Percentiles rank a stretch among this genome's conserved stretches.
Evolutionary conservation across 345 rosid species (phyloP).

Genomic region (Draba incana): DNA sequence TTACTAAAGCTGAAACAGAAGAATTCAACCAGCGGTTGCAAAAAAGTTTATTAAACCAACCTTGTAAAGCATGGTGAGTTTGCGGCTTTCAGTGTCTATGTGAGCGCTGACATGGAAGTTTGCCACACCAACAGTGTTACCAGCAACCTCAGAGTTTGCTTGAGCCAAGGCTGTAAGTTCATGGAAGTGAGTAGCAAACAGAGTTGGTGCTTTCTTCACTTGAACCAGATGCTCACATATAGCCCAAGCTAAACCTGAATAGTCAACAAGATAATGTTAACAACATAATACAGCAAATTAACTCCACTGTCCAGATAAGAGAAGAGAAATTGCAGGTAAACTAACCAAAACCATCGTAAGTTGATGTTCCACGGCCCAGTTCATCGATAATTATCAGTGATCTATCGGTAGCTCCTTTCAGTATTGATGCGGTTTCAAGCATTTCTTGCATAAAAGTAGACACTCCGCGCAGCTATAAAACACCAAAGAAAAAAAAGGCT

Average conservation of each 20-base stretch:
- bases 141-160: slow-evolving; percentile 49
- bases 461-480: slow-evolving; percentile 79
- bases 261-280: slow-evolving; percentile 21
- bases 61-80: slow-evolving; percentile 98
- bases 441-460: slow-evolving; percentile 99
- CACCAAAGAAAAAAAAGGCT: neutral
- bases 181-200: slow-evolving; percentile 98
- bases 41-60: slow-evolving; percentile 33
- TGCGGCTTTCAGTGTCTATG: slow-evolving; percentile 79
- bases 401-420: slow-evolving; percentile 89
- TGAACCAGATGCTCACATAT: slow-evolving; percentile 96
- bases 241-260: slow-evolving; percentile 96
- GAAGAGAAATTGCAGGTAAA: slow-evolving; percentile 18
- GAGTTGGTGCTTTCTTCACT: slow-evolving; percentile 85
- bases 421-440: slow-evolving; percentile 97
- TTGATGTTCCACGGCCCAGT: slow-evolving; percentile 98
- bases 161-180: slow-evolving; percentile 90
- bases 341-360: slow-evolving; percentile 98
- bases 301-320: neutral
- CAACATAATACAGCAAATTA: slow-evolving; percentile 2
- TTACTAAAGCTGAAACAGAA: neutral
- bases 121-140: slow-evolving; percentile 72
- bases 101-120: slow-evolving; percentile 98
- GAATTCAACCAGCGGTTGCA: slow-evolving; percentile 18
- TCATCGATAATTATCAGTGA: slow-evolving; percentile 96